Base-by-base conservation (phyloP, 257 asterid genomes). In the Penstemon eatonii region DNA sequence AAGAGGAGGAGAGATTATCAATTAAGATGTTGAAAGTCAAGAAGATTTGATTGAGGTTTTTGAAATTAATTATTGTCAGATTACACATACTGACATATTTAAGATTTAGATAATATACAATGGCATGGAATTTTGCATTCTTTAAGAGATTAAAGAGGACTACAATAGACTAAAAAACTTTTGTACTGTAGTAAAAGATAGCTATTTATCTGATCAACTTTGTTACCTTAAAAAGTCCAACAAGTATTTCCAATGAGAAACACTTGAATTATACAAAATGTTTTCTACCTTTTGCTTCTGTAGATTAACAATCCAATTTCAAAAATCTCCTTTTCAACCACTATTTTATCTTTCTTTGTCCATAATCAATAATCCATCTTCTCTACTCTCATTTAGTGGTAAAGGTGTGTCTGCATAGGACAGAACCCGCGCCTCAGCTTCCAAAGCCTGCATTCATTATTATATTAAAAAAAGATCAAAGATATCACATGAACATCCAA, bases 351-450 rank as follows among this genome's bases (percentile, higher is more conserved):
- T 47, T 51, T 40, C 39, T 15, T 46, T 42, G 18, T 43, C 56
- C 19, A 57, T 60, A 10, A 62, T 72, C 41, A 53, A 60, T 25
- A 25, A 25, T 59, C 80, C 63, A 41, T 53, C 47, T 36, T 65
- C 83, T 19, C 47, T 57, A n/a, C 66, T 77, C 65, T 63, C 85
- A 61, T 60, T 68, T 38, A 60, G 79, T 37, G 86, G 70, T 67
- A 64, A 65, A 3, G 82, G 42, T 46, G 79, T 11, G 7, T 59
- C n/a, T 4, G 75, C 82, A 67, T 76, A 57, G 8, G 71, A 19
- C 55, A 63, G 68, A 5, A 89, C 49, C 13, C 95, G 82, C 75
- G 81, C 86, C 71, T 78, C 87, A 8, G 95, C 95, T 63, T 63
- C 71, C 19, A 70, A 55, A 70, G 84, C 95, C 96, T 89, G 87